Evolutionary conservation across 352 stramenopile species (phyloP).

Genomic region (Phytophthora pluvialis): DNA sequence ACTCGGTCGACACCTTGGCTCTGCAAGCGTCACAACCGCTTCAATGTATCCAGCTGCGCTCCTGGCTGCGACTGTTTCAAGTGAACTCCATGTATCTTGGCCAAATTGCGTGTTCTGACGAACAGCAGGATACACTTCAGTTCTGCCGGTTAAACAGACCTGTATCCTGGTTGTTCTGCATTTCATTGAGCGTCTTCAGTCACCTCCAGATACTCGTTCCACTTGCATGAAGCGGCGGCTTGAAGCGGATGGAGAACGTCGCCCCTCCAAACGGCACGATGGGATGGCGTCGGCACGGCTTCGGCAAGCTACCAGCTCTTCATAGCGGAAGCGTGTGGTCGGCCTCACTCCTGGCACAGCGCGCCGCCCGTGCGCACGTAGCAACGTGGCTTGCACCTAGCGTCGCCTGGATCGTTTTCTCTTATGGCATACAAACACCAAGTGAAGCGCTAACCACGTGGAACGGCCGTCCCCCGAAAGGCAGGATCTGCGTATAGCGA

Average conservation of each 20-base stretch:
- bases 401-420: conserved; percentile 3
- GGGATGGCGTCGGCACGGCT: neutral
- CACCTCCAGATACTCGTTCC: neutral
- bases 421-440: conserved; percentile 12
- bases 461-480: neutral
- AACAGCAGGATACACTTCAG: conserved; percentile 18
- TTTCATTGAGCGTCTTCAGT: neutral
- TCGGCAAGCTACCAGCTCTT: neutral
- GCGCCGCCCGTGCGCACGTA: conserved; percentile 2
- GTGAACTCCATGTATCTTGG: conserved; percentile 12
- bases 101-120: conserved; percentile 16
- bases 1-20: conserved; percentile 18
- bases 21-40: conserved; percentile 12
- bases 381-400: conserved; percentile 18
- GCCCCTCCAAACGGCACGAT: neutral
- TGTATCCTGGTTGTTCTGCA: neutral
- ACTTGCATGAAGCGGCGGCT: neutral
- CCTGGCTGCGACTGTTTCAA: conserved; percentile 24
- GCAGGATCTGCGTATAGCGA: conserved; percentile 8
- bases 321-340: neutral
- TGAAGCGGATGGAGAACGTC: neutral
- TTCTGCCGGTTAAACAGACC: neutral
- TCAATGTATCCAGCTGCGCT: conserved; percentile 25
- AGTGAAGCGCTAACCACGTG: conserved; percentile 25
- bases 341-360: neutral